phyloP scores from a whole-genome alignment of 345 rosid genomes.

The Boechera retrofracta region DNA sequence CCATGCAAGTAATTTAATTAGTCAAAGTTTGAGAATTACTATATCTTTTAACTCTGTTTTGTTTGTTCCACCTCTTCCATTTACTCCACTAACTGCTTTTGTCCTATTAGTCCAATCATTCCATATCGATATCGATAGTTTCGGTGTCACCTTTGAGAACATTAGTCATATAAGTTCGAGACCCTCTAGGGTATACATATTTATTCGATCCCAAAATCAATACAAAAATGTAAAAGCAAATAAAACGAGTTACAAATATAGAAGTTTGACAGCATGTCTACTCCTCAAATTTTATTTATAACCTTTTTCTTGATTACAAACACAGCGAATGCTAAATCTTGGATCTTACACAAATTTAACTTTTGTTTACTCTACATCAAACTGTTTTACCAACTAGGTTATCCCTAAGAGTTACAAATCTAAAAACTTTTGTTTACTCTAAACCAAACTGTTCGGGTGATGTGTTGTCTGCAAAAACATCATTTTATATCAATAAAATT shows the following conservation, averaged over 20 bases:
- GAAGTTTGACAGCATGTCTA: background rate
- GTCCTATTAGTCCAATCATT: background rate
- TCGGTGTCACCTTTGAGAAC: background rate
- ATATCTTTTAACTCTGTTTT: background rate
- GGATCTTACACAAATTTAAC: background rate
- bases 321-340: background rate
- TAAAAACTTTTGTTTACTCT: background rate
- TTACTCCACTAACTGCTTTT: background rate
- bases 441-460: conserved; percentile 7
- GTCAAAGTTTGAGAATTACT: background rate
- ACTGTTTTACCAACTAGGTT: background rate
- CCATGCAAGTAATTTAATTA: background rate
- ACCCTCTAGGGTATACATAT: background rate
- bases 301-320: background rate
- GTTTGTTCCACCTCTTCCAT: background rate
- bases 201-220: background rate
- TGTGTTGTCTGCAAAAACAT: background rate
- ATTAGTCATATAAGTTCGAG: background rate
- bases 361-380: background rate
- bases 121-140: background rate
- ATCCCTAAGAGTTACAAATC: background rate
- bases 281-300: background rate
- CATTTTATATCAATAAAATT: background rate
- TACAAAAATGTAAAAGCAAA: background rate
- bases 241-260: background rate